Evolutionary conservation across 1,284 basidiomycete genomes (phyloP).

Genomic region (Golubevia sp.): DNA sequence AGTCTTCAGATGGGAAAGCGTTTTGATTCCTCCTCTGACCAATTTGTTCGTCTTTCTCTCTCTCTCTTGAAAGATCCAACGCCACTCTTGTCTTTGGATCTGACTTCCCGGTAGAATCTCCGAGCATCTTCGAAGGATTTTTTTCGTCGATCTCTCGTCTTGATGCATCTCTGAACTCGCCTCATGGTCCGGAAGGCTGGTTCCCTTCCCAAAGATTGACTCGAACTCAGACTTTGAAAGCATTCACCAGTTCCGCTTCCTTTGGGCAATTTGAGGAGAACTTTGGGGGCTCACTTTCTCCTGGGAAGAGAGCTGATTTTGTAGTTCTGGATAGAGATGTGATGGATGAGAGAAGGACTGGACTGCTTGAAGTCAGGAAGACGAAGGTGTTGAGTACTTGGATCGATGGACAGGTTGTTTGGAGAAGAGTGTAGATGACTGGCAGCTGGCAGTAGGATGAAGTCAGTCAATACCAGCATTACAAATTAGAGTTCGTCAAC

Average conservation of each 20-base stretch:
- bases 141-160: constrained; percentile 82
- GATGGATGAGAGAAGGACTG: constrained; percentile 66
- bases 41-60: neutral
- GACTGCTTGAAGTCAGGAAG: constrained; percentile 70
- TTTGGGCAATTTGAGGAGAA: constrained; percentile 81
- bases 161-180: constrained; percentile 72
- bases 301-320: constrained; percentile 83
- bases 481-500: no score
- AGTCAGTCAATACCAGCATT: no score
- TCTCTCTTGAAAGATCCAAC: constrained; percentile 26
- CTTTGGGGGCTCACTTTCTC: constrained; percentile 68
- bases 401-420: constrained; percentile 76
- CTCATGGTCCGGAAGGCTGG: constrained; percentile 82
- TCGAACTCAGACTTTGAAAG: constrained; percentile 69
- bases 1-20: constrained; percentile 5
- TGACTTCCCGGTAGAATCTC: constrained; percentile 77
- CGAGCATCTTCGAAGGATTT: constrained; percentile 67
- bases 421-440: constrained; percentile 66
- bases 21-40: neutral
- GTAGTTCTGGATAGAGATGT: constrained; percentile 80
- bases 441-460: no score
- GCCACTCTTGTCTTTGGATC: constrained; percentile 77
- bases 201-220: constrained; percentile 73
- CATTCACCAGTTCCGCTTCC: constrained; percentile 84
- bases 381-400: constrained; percentile 76